These are phyloP conservation scores for Paraphoma chrysanthemicola DNA, from an alignment of 2,329 filamentous ascomycete species.

Conservation along the genomic window DNA sequence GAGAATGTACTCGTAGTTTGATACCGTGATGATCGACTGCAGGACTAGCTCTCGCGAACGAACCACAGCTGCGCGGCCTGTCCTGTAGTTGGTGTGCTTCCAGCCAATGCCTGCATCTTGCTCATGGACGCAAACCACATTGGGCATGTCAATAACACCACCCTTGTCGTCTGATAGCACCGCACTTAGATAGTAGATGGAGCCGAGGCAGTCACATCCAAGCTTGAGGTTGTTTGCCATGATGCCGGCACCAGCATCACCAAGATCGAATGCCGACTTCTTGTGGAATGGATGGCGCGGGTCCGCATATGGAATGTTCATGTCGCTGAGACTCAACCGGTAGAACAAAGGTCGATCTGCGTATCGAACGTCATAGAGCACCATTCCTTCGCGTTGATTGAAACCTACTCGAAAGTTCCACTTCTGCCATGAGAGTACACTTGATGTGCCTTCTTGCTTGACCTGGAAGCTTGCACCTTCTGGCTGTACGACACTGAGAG, in stretches of 20 bases:
- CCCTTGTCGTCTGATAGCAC: slow-evolving; percentile 67
- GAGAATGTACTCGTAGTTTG: slow-evolving; percentile 77
- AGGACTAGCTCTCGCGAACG: slow-evolving; percentile 71
- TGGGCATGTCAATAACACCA: slow-evolving; percentile 65
- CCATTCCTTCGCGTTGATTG: slow-evolving; percentile 73
- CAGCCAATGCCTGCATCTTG: slow-evolving; percentile 73
- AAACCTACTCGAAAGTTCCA: slow-evolving; percentile 75
- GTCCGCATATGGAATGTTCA: slow-evolving; percentile 70
- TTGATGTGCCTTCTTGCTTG: slow-evolving; percentile 60
- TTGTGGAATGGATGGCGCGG: slow-evolving; percentile 72
- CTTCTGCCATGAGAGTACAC: slow-evolving; percentile 70
- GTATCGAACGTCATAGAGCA: slow-evolving; percentile 71
- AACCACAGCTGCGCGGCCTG: slow-evolving; percentile 67
- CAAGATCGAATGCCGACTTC: slow-evolving; percentile 59
- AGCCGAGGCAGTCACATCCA: slow-evolving; percentile 74
- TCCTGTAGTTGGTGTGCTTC: slow-evolving; percentile 77
- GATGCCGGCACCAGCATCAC: slow-evolving; percentile 69
- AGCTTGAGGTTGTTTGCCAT: slow-evolving; percentile 74
- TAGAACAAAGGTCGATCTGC: slow-evolving; percentile 71
- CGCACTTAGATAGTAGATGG: slow-evolving; percentile 71
- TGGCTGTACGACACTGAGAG: slow-evolving; percentile 69
- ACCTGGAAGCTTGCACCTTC: slow-evolving; percentile 69
- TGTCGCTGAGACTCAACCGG: slow-evolving; percentile 70
- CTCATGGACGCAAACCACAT: slow-evolving; percentile 73
- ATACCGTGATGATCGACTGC: slow-evolving; percentile 74